A percentile compares a stretch with the other conserved stretches of the same genome.
These are phyloP conservation scores for Chlorella sp. DNA, from an alignment of 139 green algal genomes.

Conservation along the genomic window DNA sequence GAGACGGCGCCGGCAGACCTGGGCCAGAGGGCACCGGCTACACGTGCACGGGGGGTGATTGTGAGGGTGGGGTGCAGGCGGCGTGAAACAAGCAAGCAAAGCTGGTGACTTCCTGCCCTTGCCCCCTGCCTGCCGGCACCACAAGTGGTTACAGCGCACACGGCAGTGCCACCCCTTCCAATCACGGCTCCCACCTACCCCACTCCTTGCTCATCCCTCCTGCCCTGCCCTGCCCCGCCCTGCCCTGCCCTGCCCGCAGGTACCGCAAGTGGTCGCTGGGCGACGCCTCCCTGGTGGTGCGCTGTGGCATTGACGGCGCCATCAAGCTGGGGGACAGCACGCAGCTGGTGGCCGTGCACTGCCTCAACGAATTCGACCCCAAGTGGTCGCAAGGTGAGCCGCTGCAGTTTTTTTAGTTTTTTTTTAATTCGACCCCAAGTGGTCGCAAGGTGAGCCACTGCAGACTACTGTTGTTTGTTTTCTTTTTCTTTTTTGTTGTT, in stretches of 20 bases:
- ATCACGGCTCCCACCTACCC: no score
- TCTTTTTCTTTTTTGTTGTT: no score
- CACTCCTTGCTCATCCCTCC: neutral
- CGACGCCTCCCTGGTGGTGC: conserved; percentile 82
- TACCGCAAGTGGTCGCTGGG: conserved; percentile 89
- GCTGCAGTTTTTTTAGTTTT: no score
- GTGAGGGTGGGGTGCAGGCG: no score
- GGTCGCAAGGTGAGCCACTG: no score
- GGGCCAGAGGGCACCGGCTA: neutral
- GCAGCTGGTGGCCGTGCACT: conserved; percentile 87
- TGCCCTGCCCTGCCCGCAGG: conserved; percentile 41
- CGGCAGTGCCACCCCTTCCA: neutral
- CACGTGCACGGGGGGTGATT: no score
- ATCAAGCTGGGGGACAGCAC: conserved; percentile 61
- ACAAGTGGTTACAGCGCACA: neutral
- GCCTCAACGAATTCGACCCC: conserved; percentile 97
- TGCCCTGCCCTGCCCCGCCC: neutral
- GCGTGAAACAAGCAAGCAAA: neutral
- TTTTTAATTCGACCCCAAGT: no score
- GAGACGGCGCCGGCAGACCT: neutral
- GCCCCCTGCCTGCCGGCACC: no score
- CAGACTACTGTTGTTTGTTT: no score
- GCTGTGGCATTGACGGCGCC: conserved; percentile 92
- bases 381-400: no score
- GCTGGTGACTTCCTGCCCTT: no score